These are phyloP conservation scores for Cyclospora cayetanensis DNA, from an alignment of 169 alveolate genomes.

Conservation along the genomic window DNA sequence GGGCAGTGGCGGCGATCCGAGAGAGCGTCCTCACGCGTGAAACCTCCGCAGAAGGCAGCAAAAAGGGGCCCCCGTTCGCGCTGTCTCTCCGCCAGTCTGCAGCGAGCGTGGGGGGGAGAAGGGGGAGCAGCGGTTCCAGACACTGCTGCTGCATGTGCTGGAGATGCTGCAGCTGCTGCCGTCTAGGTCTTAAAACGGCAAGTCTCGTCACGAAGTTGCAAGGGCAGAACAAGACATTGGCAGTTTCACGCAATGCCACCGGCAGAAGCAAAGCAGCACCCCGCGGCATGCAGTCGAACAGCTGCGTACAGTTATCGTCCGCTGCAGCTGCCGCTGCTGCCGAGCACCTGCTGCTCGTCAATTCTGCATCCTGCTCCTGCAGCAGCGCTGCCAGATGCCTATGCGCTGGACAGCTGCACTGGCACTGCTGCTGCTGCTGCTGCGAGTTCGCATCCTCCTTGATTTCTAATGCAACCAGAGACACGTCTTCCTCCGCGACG, in stretches of 20 bases:
- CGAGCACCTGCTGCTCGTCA: slow-evolving; percentile 5
- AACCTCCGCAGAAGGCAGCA: slow-evolving; percentile 58
- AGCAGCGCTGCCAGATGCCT: background rate
- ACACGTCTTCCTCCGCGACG: background rate
- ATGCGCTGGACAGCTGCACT: background rate
- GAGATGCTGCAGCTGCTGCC: slow-evolving; percentile 34
- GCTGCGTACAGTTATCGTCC: slow-evolving; percentile 20
- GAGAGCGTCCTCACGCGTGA: slow-evolving; percentile 4
- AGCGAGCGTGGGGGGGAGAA: background rate
- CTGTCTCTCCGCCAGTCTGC: background rate
- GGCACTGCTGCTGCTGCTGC: background rate
- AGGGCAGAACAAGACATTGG: slow-evolving; percentile 54
- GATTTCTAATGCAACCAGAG: background rate
- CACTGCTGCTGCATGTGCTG: slow-evolving; percentile 10
- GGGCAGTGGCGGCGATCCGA: slow-evolving; percentile 54
- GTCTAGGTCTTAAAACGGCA: slow-evolving; percentile 23
- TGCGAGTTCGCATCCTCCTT: background rate
- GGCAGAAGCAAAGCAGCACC: slow-evolving; percentile 53
- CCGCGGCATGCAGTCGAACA: slow-evolving; percentile 8
- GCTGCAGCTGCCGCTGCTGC: slow-evolving; percentile 46
- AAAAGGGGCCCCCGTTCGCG: background rate
- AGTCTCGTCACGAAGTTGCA: slow-evolving; percentile 65
- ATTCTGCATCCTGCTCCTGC: background rate
- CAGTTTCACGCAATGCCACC: background rate
- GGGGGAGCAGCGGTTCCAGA: slow-evolving; percentile 47